Percentiles rank a stretch among this genome's conserved stretches.
Conservation (phyloP, 176 grass and related monocot species). For the Avena sativa region DNA sequence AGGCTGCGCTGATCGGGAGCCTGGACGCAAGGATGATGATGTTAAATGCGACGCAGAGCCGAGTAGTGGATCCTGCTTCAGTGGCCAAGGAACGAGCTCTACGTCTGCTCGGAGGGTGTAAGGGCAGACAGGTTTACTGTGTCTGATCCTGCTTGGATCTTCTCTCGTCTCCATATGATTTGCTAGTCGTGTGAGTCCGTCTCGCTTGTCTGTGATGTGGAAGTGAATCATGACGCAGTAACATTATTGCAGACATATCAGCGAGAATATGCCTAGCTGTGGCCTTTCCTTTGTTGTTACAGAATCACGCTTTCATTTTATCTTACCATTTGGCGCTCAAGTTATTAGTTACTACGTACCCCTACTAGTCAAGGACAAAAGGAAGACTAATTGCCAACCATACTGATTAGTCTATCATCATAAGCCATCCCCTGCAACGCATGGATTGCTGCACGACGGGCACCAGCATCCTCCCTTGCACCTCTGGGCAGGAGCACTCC, state of each 20-base stretch:
- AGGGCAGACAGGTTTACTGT: background rate
- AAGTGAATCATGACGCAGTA: background rate
- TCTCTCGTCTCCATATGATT: background rate
- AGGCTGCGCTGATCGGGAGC: background rate
- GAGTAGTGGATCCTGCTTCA: background rate
- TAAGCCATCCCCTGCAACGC: too few species aligned
- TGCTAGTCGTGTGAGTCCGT: too few species aligned
- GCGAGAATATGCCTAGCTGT: background rate
- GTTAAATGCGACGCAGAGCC: too few species aligned
- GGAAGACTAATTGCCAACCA: too few species aligned
- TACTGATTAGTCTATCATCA: too few species aligned
- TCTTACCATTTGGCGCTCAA: background rate
- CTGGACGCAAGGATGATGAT: background rate
- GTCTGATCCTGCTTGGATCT: background rate
- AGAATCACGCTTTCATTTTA: background rate
- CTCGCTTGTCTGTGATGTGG: background rate
- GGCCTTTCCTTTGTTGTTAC: background rate
- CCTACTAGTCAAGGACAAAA: too few species aligned
- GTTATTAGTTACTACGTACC: too few species aligned
- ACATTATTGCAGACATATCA: background rate
- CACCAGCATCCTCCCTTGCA: too few species aligned
- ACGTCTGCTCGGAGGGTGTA: background rate
- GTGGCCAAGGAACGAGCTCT: background rate
- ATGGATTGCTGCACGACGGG: too few species aligned
- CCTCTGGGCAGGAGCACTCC: too few species aligned